Base-by-base conservation (phyloP, 2,329 filamentous ascomycete species). In the Diaporthe vexans region DNA sequence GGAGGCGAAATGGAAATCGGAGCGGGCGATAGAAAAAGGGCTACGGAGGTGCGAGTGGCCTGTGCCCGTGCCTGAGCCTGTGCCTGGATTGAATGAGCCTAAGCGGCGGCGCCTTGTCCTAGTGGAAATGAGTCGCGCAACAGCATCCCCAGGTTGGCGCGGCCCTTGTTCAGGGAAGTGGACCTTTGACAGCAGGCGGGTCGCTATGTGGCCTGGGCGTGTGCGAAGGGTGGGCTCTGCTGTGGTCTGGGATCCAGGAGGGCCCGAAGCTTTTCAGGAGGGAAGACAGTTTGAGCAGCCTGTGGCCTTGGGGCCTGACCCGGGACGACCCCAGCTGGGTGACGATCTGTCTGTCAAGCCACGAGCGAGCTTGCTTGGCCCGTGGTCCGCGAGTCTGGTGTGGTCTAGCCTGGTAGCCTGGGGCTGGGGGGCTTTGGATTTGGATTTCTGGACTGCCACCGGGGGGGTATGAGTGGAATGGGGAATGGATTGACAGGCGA, bases 121-220 rank as follows among this genome's bases (percentile, higher is more conserved):
- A 46, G 59, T 71, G 71, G 74, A 71, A 75, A 75, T 75, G 74
- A 75, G 74, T 75, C 65, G 74, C 57, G 65, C 71, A 70, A 71
- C 59, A 71, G 67, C 67, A 65, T 73, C 71, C 58, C 63, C 71
- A 75, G 63, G 71, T 61, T 73, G 63, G 74, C 74, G 71, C 56
- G 65, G 73, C 58, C 59, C 46, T 72, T 67, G 74, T 67, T 52
- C 54, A 56, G 69, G 65, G 58, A 69, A 71, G 59, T 73, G 74
- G 71, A 61, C 70, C 48, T 75, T 37, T 67, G 71, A 73, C 48
- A 57, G 72, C 52, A 70, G 48, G 57, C 57, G 69, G 74, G 63
- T 70, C 72, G 58, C 68, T 52, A 74, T 75, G 74, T 59, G 74
- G 74, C 58, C 74, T 74, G 48, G 71, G 74, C 72, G 57, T 35